These are phyloP conservation scores for Alternaria tenuissima DNA, from an alignment of 2,329 filamentous ascomycete genomes.

Conservation along the genomic window DNA sequence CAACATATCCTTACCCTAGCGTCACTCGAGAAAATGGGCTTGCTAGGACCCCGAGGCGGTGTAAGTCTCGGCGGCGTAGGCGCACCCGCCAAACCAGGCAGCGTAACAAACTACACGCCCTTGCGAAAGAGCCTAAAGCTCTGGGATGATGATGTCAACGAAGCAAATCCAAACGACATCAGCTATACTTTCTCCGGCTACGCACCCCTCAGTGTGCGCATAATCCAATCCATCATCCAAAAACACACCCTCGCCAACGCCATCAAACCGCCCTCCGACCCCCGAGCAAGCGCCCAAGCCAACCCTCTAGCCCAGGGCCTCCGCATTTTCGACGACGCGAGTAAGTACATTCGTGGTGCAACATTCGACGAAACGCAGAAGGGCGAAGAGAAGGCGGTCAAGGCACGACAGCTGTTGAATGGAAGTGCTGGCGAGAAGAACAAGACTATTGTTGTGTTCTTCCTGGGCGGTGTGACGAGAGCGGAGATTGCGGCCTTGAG, in stretches of 20 bases:
- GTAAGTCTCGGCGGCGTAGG: constrained; percentile 57
- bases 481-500: constrained; percentile 94
- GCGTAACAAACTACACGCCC: constrained; percentile 84
- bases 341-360: constrained; percentile 85
- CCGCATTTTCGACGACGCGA: constrained; percentile 90
- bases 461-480: constrained; percentile 95
- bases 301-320: constrained; percentile 77
- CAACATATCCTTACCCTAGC: constrained; percentile 92
- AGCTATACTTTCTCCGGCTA: constrained; percentile 99
- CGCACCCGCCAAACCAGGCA: constrained; percentile 44
- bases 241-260: constrained; percentile 80
- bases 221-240: constrained; percentile 92
- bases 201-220: constrained; percentile 86
- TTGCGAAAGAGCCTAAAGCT: constrained; percentile 85
- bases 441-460: constrained; percentile 95
- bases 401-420: constrained; percentile 82
- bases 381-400: constrained; percentile 90
- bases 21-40: constrained; percentile 85
- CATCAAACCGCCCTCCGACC: constrained; percentile 57
- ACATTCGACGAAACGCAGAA: constrained; percentile 94
- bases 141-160: constrained; percentile 95
- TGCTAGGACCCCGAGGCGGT: constrained; percentile 71
- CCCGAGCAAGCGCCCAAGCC: constrained; percentile 51
- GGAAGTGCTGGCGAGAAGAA: constrained; percentile 63
- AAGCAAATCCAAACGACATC: constrained; percentile 91